These are phyloP conservation scores for Purshia tridentata DNA, from an alignment of 306 rosid genomes.

Conservation along the genomic window DNA sequence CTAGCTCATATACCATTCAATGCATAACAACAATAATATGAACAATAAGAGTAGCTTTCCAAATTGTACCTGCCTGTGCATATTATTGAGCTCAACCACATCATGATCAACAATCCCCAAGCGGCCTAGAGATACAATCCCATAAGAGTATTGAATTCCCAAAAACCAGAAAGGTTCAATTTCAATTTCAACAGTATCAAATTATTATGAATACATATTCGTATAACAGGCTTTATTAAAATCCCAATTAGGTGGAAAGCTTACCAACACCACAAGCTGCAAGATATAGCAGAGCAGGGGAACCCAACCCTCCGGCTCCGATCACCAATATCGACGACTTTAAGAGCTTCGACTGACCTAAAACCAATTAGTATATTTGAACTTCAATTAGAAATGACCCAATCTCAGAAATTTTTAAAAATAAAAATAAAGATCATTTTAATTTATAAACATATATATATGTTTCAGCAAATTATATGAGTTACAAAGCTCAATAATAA, in stretches of 20 bases:
- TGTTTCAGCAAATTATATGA: neutral
- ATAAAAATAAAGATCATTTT: neutral
- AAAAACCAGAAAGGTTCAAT: neutral
- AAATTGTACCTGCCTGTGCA: slow-evolving; percentile 90
- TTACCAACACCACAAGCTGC: slow-evolving; percentile 93
- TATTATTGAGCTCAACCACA: slow-evolving; percentile 86
- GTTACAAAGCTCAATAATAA: neutral
- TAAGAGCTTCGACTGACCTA: slow-evolving; percentile 73
- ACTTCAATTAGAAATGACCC: neutral
- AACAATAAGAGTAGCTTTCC: neutral
- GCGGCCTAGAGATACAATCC: slow-evolving; percentile 46
- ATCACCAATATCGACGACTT: slow-evolving; percentile 82
- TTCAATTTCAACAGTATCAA: neutral
- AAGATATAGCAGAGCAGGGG: slow-evolving; percentile 84
- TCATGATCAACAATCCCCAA: slow-evolving; percentile 91
- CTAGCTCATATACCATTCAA: neutral
- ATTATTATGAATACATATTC: neutral
- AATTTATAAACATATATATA: neutral
- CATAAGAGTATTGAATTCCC: slow-evolving; percentile 28
- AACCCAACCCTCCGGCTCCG: slow-evolving; percentile 98
- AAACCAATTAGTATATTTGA: neutral
- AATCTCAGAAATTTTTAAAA: neutral
- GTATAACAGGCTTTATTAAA: neutral
- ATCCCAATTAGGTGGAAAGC: neutral
- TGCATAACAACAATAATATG: neutral